Conservation (phyloP, 1,284 basidiomycete genomes). For the Amylostereum chailletii region DNA sequence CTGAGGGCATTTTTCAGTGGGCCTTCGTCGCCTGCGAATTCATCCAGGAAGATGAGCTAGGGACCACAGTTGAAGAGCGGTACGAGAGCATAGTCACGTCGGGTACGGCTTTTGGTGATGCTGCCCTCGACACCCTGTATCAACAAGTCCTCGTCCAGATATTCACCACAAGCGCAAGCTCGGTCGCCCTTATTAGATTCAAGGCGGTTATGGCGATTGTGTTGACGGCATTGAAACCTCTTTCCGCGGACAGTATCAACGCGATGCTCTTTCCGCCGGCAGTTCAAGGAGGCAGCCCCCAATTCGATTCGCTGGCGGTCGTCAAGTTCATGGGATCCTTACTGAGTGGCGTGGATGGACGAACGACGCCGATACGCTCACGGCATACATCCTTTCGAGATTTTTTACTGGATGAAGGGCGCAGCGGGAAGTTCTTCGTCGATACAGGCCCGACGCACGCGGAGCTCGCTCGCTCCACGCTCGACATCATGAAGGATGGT, state of each 20-base stretch:
- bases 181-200: neutral
- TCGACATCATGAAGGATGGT: conserved; percentile 1
- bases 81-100: neutral
- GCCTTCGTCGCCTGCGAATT: conserved; percentile 7
- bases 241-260: neutral
- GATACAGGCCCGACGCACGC: conserved; percentile 1
- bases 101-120: neutral
- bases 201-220: neutral
- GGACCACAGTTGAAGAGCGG: neutral
- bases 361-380: neutral
- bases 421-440: conserved; percentile 4
- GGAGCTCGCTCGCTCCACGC: neutral
- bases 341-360: neutral
- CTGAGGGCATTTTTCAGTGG: conserved; percentile 11
- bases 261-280: neutral
- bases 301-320: neutral
- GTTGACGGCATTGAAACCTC: neutral
- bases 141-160: neutral
- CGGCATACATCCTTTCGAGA: conserved; percentile 11
- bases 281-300: neutral
- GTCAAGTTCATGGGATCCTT: conserved; percentile 5
- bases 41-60: neutral
- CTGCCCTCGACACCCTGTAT: neutral
- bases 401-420: conserved; percentile 2
- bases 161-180: neutral